A percentile compares a stretch with the other conserved stretches of the same genome.
Evolutionary conservation across 257 asterid species (phyloP).

Genomic region (Nicotiana paniculata): DNA sequence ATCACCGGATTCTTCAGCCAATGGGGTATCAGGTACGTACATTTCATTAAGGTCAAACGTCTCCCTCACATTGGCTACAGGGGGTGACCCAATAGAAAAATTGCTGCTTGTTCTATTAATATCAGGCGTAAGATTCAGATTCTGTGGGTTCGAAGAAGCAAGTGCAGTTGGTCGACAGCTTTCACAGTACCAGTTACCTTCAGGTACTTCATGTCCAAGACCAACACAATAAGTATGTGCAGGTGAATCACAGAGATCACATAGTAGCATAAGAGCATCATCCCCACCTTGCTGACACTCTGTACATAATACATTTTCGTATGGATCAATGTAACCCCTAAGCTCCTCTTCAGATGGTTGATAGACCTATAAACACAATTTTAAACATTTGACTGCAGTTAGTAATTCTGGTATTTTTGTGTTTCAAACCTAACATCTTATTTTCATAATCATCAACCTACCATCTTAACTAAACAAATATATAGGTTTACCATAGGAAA

Average conservation of each 20-base stretch:
- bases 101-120: conserved; percentile 28
- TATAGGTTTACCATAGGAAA: background rate
- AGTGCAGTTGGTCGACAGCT: conserved; percentile 78
- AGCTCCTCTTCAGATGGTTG: conserved; percentile 97
- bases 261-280: conserved; percentile 81
- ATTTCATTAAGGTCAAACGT: conserved; percentile 70
- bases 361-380: conserved; percentile 52
- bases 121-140: conserved; percentile 37
- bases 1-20: conserved; percentile 34
- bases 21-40: conserved; percentile 68
- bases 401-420: background rate
- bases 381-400: conserved; percentile 3
- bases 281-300: conserved; percentile 86
- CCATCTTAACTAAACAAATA: background rate
- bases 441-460: background rate
- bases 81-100: conserved; percentile 41
- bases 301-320: conserved; percentile 58
- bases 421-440: background rate
- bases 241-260: conserved; percentile 88
- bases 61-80: conserved; percentile 40
- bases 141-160: conserved; percentile 40
- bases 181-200: conserved; percentile 93
- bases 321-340: conserved; percentile 70
- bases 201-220: conserved; percentile 86
- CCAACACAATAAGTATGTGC: conserved; percentile 90